Conservation (phyloP, 371 early-diverging fungal species). For the Apophysomyces ossiformis region DNA sequence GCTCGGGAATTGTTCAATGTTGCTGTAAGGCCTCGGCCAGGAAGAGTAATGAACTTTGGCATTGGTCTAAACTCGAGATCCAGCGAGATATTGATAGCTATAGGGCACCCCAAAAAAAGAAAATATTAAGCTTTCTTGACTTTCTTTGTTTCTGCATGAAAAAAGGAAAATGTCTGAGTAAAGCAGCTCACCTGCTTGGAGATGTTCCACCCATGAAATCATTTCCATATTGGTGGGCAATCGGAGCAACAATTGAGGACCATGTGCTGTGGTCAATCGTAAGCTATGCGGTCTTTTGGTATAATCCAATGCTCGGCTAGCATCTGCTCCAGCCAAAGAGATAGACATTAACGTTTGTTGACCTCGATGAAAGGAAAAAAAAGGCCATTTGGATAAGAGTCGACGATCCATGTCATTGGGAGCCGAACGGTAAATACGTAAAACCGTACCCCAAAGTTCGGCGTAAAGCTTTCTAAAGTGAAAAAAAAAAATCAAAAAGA, state of each 20-base stretch:
- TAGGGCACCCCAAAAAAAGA: neutral
- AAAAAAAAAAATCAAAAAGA: conserved; percentile 5
- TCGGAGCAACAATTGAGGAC: conserved; percentile 46
- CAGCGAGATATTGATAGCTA: conserved; percentile 51
- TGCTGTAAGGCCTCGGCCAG: conserved; percentile 28
- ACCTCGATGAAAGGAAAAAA: conserved; percentile 31
- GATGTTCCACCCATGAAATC: conserved; percentile 54
- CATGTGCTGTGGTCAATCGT: conserved; percentile 42
- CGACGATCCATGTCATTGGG: conserved; percentile 21
- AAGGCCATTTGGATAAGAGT: neutral
- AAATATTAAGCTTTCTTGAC: neutral
- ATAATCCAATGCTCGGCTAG: conserved; percentile 47
- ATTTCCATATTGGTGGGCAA: conserved; percentile 42
- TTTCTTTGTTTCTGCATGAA: neutral
- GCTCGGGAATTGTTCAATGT: conserved; percentile 25
- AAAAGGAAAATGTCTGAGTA: conserved; percentile 2
- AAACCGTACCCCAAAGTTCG: conserved; percentile 50
- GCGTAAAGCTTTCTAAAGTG: conserved; percentile 44
- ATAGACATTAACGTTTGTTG: conserved; percentile 26
- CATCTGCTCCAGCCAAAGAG: conserved; percentile 49
- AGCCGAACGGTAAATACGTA: conserved; percentile 41
- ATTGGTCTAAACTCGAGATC: conserved; percentile 50
- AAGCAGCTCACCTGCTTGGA: conserved; percentile 46
- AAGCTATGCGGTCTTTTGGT: conserved; percentile 43
- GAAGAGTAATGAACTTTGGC: conserved; percentile 54